Evolutionary conservation across 495 filamentous ascomycete species (phyloP).

Genomic region (Arthonia radiata): DNA sequence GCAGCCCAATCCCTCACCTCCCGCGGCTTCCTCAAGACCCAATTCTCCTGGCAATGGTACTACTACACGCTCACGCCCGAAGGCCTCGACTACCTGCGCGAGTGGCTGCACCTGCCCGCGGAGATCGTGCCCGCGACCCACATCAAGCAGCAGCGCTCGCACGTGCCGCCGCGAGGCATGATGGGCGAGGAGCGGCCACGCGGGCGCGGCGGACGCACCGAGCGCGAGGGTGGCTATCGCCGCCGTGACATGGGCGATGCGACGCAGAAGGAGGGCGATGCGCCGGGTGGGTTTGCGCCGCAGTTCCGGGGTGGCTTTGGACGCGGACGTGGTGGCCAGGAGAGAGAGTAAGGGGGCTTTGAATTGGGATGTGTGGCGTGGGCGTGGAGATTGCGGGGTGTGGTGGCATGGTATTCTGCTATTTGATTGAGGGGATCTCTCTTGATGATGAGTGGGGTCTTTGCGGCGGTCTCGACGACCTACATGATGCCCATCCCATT

Average conservation of each 20-base stretch:
- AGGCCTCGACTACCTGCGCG: conserved; percentile 98
- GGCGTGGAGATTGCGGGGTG: too few relatives aligned
- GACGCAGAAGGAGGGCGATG: conserved; percentile 93
- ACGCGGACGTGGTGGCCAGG: too few relatives aligned
- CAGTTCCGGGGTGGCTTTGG: conserved; percentile 36
- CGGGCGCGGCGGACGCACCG: conserved; percentile 40
- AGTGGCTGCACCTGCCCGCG: conserved; percentile 98
- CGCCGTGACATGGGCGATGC: conserved; percentile 65
- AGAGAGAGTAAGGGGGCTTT: too few relatives aligned
- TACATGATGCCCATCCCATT: too few relatives aligned
- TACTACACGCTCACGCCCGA: conserved; percentile 99
- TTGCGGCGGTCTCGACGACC: too few relatives aligned
- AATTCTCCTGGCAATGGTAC: conserved; percentile 99
- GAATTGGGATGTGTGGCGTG: too few relatives aligned
- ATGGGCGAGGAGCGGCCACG: conserved; percentile 70
- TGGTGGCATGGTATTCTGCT: too few relatives aligned
- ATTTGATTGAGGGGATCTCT: too few relatives aligned
- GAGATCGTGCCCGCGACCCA: conserved; percentile 98
- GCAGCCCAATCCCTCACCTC: conserved; percentile 92
- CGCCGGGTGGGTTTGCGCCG: conserved; percentile 83
- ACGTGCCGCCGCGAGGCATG: conserved; percentile 96
- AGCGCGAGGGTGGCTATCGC: conserved; percentile 83
- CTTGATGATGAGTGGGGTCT: too few relatives aligned
- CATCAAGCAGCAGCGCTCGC: conserved; percentile 99
- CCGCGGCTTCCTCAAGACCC: conserved; percentile 94